These are phyloP conservation scores for Pachysandra terminalis DNA, from an alignment of 164 flowering plant species.

Conservation along the genomic window DNA sequence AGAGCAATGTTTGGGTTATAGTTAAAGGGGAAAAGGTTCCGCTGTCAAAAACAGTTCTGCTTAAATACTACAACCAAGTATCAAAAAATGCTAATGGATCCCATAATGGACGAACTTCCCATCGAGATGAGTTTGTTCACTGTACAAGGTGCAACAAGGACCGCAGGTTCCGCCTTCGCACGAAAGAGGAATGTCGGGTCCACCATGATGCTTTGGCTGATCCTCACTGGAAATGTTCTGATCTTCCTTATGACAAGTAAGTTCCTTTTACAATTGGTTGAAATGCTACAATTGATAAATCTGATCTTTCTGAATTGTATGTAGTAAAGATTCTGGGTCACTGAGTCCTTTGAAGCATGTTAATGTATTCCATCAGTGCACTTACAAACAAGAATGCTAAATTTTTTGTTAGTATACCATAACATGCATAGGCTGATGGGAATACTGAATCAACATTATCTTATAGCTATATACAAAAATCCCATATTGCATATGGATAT, in stretches of 20 bases:
- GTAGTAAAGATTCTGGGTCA: not conserved
- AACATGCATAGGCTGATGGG: not conserved
- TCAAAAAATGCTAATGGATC: conserved; percentile 45
- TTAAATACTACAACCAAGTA: conserved; percentile 69
- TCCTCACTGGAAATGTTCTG: conserved; percentile 67
- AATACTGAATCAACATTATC: not conserved
- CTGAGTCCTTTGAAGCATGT: not conserved
- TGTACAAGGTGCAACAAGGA: conserved; percentile 66
- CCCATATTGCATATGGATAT: too few relatives aligned
- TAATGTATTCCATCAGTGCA: not conserved
- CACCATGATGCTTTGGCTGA: conserved; percentile 75
- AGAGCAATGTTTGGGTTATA: conserved; percentile 81
- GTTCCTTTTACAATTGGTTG: conserved; percentile 10
- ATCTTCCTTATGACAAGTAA: conserved; percentile 68
- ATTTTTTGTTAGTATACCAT: not conserved
- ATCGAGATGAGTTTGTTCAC: conserved; percentile 76
- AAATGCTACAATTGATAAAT: not conserved
- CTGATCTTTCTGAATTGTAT: too few relatives aligned
- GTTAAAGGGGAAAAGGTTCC: conserved; percentile 77
- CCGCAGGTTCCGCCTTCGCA: conserved; percentile 78
- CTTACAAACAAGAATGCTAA: not conserved
- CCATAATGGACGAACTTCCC: conserved; percentile 44
- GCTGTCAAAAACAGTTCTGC: conserved; percentile 60
- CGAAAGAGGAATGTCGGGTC: conserved; percentile 72
- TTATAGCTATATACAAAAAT: too few relatives aligned